Percentiles rank a stretch among this genome's conserved stretches.
Conservation (phyloP, 1,284 basidiomycete species). For the Ustilago cynodontis region DNA sequence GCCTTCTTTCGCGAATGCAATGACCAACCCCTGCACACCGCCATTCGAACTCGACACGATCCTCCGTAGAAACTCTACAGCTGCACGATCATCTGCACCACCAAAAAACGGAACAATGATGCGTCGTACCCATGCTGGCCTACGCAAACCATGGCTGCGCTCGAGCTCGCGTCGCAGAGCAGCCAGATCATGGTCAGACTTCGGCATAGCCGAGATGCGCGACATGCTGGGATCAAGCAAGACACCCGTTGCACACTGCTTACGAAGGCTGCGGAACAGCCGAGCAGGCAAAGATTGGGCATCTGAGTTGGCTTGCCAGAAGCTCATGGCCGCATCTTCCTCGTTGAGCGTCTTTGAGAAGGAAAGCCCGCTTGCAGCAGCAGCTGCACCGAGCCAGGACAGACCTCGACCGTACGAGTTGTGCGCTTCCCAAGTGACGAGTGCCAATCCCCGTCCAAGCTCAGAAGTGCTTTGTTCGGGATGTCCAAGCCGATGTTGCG, state of each 20-base stretch:
- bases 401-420: constrained; percentile 41
- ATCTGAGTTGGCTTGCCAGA: constrained; percentile 44
- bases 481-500: constrained; percentile 28
- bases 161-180: constrained; percentile 22
- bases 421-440: constrained; percentile 48
- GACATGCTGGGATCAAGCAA: constrained; percentile 41
- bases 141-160: constrained; percentile 19
- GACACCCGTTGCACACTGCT: constrained; percentile 41
- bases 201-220: constrained; percentile 2
- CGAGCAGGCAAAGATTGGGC: constrained; percentile 43
- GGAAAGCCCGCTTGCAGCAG: constrained; percentile 46
- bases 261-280: constrained; percentile 36
- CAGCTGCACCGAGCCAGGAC: constrained; percentile 47
- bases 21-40: constrained; percentile 44
- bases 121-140: constrained; percentile 17
- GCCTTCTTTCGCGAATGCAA: constrained; percentile 20
- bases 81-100: constrained; percentile 51
- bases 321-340: constrained; percentile 36
- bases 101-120: constrained; percentile 56
- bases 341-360: constrained; percentile 33
- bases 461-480: constrained; percentile 15
- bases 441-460: constrained; percentile 38
- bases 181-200: background rate
- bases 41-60: constrained; percentile 29
- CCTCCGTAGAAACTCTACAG: constrained; percentile 38